Evolutionary conservation across 2,329 filamentous ascomycete genomes (phyloP).

Genomic region (Trichoderma sp.): DNA sequence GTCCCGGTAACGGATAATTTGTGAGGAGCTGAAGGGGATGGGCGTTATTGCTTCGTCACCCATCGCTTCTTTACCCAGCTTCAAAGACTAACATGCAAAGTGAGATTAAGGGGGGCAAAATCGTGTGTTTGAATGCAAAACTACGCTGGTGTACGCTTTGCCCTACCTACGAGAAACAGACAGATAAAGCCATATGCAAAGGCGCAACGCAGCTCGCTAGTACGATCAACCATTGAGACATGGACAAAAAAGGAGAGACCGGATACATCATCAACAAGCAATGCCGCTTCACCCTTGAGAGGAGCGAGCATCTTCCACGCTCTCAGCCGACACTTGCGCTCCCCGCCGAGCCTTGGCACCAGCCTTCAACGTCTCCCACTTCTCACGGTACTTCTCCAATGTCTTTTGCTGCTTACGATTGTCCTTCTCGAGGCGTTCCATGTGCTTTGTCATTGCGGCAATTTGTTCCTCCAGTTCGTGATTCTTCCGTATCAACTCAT

Average conservation of each 20-base stretch:
- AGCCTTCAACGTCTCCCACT: slow-evolving; percentile 65
- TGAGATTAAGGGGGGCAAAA: background rate
- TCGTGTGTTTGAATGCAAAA: slow-evolving; percentile 1
- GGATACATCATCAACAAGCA: background rate
- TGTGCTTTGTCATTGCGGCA: slow-evolving; percentile 58
- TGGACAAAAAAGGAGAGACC: background rate
- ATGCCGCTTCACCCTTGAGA: background rate
- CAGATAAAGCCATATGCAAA: background rate
- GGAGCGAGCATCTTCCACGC: slow-evolving; percentile 41
- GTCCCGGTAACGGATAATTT: too few species aligned
- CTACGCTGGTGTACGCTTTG: slow-evolving; percentile 14
- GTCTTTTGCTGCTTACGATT: slow-evolving; percentile 60
- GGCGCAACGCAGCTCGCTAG: background rate
- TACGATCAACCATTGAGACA: background rate
- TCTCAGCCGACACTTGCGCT: slow-evolving; percentile 45
- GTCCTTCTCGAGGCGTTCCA: slow-evolving; percentile 68
- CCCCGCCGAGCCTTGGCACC: slow-evolving; percentile 60
- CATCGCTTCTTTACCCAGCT: background rate
- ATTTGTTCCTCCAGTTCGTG: slow-evolving; percentile 72
- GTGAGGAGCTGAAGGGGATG: too few species aligned
- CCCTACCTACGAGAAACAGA: background rate
- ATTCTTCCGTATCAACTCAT: slow-evolving; percentile 51
- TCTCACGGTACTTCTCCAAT: slow-evolving; percentile 61
- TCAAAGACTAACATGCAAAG: background rate
- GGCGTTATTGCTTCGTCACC: too few species aligned